phyloP scores from a whole-genome alignment of 345 rosid genomes.

The Angophora floribunda region DNA sequence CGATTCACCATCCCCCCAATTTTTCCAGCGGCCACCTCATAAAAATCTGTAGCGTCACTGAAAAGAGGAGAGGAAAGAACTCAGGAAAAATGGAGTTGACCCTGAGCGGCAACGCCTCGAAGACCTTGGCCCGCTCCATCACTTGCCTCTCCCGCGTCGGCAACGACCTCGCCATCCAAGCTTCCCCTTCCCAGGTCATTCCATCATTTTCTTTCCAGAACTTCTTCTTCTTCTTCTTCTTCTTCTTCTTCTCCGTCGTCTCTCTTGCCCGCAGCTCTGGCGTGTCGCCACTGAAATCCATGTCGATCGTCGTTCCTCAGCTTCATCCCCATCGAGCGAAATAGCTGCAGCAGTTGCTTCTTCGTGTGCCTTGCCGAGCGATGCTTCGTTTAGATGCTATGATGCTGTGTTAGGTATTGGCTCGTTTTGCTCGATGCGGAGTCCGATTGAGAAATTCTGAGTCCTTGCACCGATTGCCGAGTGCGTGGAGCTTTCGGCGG shows the following conservation, averaged over 20 bases:
- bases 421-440: background rate
- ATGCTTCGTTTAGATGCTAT: background rate
- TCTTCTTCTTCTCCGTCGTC: background rate
- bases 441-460: background rate
- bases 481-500: background rate
- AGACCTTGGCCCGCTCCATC: slow-evolving; percentile 68
- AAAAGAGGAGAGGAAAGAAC: no score
- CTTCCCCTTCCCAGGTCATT: slow-evolving; percentile 62
- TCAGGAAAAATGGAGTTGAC: slow-evolving; percentile 76
- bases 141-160: slow-evolving; percentile 78
- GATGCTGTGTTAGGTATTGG: background rate
- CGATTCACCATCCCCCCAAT: background rate
- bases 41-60: background rate
- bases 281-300: background rate
- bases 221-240: no score
- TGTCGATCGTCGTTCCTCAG: rapidly evolving
- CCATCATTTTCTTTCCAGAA: no score
- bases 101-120: slow-evolving; percentile 65
- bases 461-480: background rate
- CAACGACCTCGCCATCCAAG: slow-evolving; percentile 76
- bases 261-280: background rate
- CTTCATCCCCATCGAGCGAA: background rate
- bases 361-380: background rate
- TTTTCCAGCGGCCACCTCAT: background rate
- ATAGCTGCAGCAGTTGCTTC: background rate